Evolutionary conservation across 805 yeast species (phyloP).

Genomic region (Lachancea lanzarotensis): DNA sequence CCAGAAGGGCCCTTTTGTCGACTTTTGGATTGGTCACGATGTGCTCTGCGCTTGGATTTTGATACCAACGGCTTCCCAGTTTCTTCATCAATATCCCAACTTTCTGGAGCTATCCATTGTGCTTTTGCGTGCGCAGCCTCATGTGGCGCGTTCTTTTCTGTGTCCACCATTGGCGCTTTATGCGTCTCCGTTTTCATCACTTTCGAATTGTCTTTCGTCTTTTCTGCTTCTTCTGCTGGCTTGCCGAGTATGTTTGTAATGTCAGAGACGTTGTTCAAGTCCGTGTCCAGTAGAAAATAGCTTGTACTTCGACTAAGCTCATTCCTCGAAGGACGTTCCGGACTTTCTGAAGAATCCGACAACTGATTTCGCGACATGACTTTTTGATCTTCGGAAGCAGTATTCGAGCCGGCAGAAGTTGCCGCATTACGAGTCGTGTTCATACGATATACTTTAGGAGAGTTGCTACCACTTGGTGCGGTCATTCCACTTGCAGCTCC

Average conservation of each 20-base stretch:
- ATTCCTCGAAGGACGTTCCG: conserved; percentile 3
- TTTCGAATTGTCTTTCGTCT: neutral
- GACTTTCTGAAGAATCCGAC: conserved; percentile 6
- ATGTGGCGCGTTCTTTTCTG: neutral
- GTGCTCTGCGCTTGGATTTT: conserved; percentile 3
- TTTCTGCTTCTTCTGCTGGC: conserved; percentile 2
- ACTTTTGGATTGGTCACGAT: conserved; percentile 7
- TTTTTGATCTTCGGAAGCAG: neutral
- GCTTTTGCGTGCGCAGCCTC: conserved; percentile 4
- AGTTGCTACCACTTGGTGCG: neutral
- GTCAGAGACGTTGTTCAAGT: conserved; percentile 25
- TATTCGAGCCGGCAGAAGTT: neutral
- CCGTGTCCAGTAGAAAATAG: conserved; percentile 25
- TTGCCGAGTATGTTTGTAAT: conserved; percentile 14
- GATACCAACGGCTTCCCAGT: conserved; percentile 8
- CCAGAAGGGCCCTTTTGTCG: conserved; percentile 10
- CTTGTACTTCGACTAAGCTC: conserved; percentile 5
- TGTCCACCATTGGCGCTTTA: neutral
- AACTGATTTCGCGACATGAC: neutral
- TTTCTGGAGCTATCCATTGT: conserved; percentile 52
- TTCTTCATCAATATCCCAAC: conserved; percentile 49
- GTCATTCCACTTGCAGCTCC: conserved; percentile 4
- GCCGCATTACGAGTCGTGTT: neutral
- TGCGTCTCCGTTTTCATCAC: too few relatives aligned
- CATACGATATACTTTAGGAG: neutral